Evolutionary conservation across 1,139 yeast genomes (phyloP).

Genomic region (Suhomyces anneliseae): DNA sequence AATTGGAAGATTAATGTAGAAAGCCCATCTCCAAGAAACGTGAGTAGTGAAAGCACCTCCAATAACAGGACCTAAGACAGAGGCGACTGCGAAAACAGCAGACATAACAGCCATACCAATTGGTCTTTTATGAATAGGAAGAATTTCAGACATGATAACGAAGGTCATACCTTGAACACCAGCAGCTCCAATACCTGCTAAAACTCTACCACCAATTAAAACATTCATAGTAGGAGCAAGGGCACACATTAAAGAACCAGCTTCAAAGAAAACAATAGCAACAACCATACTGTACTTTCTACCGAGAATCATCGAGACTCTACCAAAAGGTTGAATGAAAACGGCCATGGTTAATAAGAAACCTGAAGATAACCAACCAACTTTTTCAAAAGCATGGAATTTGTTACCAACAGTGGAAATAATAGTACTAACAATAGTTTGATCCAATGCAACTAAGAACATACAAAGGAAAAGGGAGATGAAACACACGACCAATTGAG

Average conservation of each 20-base stretch:
- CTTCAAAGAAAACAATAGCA: conserved; percentile 46
- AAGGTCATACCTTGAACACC: conserved; percentile 31
- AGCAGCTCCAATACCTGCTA: conserved; percentile 37
- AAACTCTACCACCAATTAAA: conserved; percentile 40
- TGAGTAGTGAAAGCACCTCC: conserved; percentile 33
- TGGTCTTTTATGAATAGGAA: conserved; percentile 31
- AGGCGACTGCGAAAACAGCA: conserved; percentile 22
- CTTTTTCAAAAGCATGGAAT: conserved; percentile 27
- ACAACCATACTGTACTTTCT: conserved; percentile 23
- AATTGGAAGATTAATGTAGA: conserved; percentile 68
- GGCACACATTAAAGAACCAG: conserved; percentile 57
- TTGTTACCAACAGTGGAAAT: conserved; percentile 39
- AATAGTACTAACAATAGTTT: conserved; percentile 40
- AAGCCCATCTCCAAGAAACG: conserved; percentile 77
- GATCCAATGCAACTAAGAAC: conserved; percentile 42
- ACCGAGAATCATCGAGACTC: conserved; percentile 49
- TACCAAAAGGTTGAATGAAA: conserved; percentile 42
- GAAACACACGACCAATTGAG: conserved; percentile 27
- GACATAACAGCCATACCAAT: conserved; percentile 21
- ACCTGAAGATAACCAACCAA: conserved; percentile 32
- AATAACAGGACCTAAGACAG: conserved; percentile 26
- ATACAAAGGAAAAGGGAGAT: conserved; percentile 30
- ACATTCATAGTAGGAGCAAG: conserved; percentile 34
- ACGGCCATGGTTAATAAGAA: conserved; percentile 34
- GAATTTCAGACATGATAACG: conserved; percentile 30